A percentile compares a stretch with the other conserved stretches of the same genome.
Evolutionary conservation across 768 basidiomycete genomes (phyloP).

Genomic region (Phaeolepiota aurea): DNA sequence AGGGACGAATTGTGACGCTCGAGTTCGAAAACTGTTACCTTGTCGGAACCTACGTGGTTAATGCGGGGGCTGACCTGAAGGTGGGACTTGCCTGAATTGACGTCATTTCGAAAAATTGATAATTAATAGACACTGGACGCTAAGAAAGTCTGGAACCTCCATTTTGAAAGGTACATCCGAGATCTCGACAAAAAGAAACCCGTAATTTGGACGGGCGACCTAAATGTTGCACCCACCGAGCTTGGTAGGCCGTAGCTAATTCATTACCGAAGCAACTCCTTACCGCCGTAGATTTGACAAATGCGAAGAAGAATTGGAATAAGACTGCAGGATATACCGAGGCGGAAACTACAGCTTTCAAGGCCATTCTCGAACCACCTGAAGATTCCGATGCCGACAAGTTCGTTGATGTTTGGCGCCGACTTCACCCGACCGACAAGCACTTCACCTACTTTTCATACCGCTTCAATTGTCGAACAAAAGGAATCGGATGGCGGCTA

Average conservation of each 20-base stretch:
- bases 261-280: neutral
- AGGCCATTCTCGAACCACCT: slow-evolving; percentile 52
- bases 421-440: slow-evolving; percentile 53
- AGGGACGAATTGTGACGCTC: slow-evolving; percentile 76
- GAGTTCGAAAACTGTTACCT: slow-evolving; percentile 68
- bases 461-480: slow-evolving; percentile 69
- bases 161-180: slow-evolving; percentile 69
- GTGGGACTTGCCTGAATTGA: slow-evolving; percentile 20
- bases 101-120: slow-evolving; percentile 1
- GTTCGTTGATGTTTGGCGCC: slow-evolving; percentile 79
- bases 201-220: slow-evolving; percentile 83
- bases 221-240: slow-evolving; percentile 80
- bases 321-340: slow-evolving; percentile 83
- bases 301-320: slow-evolving; percentile 75
- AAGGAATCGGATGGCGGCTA: slow-evolving; percentile 82
- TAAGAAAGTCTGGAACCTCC: slow-evolving; percentile 73
- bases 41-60: slow-evolving; percentile 77
- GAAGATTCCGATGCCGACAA: slow-evolving; percentile 26
- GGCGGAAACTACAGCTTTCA: slow-evolving; percentile 70
- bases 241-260: slow-evolving; percentile 36
- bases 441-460: slow-evolving; percentile 85
- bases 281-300: slow-evolving; percentile 46
- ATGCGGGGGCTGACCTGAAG: slow-evolving; percentile 74
- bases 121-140: slow-evolving; percentile 56
- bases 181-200: slow-evolving; percentile 71